A percentile compares a stretch with the other conserved stretches of the same genome.
Conservation (phyloP, 1,284 basidiomycete genomes). For the Trichosporon asahii region DNA sequence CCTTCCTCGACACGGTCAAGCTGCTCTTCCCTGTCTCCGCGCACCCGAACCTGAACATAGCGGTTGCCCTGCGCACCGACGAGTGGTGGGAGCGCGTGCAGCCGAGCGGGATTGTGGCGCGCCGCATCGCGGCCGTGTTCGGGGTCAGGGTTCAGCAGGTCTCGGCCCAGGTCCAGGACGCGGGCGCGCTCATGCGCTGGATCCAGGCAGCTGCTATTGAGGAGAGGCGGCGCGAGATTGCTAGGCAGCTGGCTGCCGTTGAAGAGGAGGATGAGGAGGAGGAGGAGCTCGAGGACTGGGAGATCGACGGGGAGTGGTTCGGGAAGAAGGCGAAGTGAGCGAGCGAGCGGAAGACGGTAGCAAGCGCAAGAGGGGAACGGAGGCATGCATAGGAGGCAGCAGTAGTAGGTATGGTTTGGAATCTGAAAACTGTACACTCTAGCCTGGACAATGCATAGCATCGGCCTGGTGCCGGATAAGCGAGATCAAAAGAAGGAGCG, state of each 20-base stretch:
- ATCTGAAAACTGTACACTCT: too few relatives aligned
- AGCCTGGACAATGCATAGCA: not conserved
- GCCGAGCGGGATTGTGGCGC: not conserved
- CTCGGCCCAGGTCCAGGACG: not conserved
- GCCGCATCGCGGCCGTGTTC: not conserved
- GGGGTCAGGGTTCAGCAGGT: not conserved
- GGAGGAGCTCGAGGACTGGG: not conserved
- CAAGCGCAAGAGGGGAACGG: too few relatives aligned
- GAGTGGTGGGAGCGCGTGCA: not conserved
- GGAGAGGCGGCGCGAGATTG: not conserved
- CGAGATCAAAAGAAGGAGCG: too few relatives aligned
- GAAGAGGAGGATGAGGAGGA: too few relatives aligned
- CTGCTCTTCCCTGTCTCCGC: not conserved
- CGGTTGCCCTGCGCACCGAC: not conserved
- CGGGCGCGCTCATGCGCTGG: not conserved
- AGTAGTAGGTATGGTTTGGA: too few relatives aligned
- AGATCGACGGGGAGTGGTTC: not conserved
- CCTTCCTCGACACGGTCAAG: not conserved
- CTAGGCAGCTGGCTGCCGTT: not conserved
- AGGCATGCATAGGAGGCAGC: too few relatives aligned
- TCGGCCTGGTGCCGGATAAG: not conserved
- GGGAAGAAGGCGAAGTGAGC: not conserved
- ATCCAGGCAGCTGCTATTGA: not conserved
- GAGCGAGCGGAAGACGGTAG: too few relatives aligned
- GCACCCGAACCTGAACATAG: not conserved